Percentiles rank a stretch among this genome's conserved stretches.
Evolutionary conservation across 73 alveolate genomes (phyloP).

Genomic region (Paraurostyla sp.): DNA sequence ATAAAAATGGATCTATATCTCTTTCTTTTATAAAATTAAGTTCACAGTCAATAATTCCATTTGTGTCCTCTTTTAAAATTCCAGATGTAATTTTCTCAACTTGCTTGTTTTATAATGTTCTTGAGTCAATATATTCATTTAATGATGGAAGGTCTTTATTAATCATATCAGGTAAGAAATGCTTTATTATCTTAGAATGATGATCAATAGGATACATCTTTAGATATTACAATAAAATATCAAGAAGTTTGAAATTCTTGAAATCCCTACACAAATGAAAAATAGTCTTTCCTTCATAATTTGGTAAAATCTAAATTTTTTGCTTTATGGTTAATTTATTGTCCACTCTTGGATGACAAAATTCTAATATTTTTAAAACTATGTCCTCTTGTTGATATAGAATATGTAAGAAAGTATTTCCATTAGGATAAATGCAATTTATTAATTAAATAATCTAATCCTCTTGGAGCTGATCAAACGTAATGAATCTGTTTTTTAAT

Average conservation of each 20-base stretch:
- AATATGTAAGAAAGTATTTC: constrained; percentile 33
- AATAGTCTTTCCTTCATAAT: constrained; percentile 10
- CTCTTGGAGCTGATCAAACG: no score
- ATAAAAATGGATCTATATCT: background rate
- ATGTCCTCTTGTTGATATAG: background rate
- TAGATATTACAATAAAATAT: constrained; percentile 4
- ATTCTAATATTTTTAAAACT: background rate
- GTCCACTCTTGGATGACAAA: background rate
- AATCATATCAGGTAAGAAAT: background rate
- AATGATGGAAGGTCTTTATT: constrained; percentile 7
- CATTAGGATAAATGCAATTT: no score
- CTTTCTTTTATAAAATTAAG: background rate
- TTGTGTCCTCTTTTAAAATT: background rate
- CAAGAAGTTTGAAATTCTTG: background rate
- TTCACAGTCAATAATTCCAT: background rate
- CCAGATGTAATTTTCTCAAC: background rate
- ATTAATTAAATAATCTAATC: no score
- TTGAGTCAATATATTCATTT: background rate
- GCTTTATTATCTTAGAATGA: constrained; percentile 40
- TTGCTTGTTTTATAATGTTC: background rate
- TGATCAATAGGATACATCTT: constrained; percentile 24
- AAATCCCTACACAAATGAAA: background rate
- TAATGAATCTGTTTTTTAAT: no score
- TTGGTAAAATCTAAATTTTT: background rate
- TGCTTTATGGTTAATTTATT: background rate